phyloP scores from a whole-genome alignment of 2,329 filamentous ascomycete genomes.

The Septoria linicola region DNA sequence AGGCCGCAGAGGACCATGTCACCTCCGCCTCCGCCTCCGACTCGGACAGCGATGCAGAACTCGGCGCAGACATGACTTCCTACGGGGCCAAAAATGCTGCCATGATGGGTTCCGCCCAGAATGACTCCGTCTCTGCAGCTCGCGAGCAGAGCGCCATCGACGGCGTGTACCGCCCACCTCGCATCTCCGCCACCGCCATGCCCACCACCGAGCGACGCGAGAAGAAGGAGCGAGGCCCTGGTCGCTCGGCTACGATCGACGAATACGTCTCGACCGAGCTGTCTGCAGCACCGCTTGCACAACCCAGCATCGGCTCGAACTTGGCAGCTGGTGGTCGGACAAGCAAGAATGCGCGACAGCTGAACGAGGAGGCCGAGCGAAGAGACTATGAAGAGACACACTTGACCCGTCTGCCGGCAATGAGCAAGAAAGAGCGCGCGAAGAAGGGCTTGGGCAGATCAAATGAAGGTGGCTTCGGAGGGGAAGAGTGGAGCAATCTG shows the following conservation, averaged over 20 bases:
- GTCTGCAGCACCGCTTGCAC: constrained; percentile 73
- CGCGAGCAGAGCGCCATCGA: constrained; percentile 45
- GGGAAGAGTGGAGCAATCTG: constrained; percentile 88
- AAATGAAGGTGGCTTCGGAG: constrained; percentile 67
- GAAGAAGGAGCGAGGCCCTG: constrained; percentile 60
- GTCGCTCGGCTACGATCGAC: constrained; percentile 81
- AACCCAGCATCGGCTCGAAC: constrained; percentile 89
- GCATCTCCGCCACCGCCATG: constrained; percentile 83
- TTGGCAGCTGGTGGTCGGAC: constrained; percentile 73
- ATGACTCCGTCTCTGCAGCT: constrained; percentile 29
- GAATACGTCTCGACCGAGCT: constrained; percentile 88
- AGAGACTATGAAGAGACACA: constrained; percentile 89
- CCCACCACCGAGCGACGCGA: constrained; percentile 53
- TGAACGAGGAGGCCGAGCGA: constrained; percentile 74
- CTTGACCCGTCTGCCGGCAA: constrained; percentile 79
- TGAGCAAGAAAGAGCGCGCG: constrained; percentile 78
- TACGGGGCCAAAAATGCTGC: constrained; percentile 61
- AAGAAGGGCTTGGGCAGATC: constrained; percentile 56
- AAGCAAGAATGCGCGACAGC: constrained; percentile 73
- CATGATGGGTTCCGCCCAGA: constrained; percentile 40
- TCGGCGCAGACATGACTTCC: constrained; percentile 57
- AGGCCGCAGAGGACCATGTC: constrained; percentile 28
- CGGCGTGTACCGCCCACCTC: constrained; percentile 84
- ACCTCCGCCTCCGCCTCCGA: constrained; percentile 37
- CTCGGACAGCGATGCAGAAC: constrained; percentile 42